Evolutionary conservation across 2,329 filamentous ascomycete species (phyloP).

Genomic region (Aspergillus sojae): DNA sequence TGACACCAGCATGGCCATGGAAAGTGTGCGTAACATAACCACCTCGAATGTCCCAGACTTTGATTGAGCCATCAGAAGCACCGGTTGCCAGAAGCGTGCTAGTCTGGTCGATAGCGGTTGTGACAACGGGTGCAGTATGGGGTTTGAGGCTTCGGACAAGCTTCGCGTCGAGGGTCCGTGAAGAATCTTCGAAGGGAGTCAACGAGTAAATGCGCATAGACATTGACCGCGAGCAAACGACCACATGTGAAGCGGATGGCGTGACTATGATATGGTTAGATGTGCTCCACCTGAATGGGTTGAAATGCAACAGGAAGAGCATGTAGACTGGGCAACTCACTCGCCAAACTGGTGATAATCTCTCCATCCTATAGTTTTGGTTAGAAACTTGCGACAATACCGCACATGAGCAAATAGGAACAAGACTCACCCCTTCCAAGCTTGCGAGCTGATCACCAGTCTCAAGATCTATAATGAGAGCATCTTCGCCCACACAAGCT

Average conservation of each 20-base stretch:
- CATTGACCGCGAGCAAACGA: slow-evolving; percentile 91
- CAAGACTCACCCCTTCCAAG: slow-evolving; percentile 75
- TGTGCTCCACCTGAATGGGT: background rate
- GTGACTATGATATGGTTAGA: slow-evolving; percentile 62
- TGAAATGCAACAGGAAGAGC: background rate
- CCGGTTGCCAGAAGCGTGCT: slow-evolving; percentile 90
- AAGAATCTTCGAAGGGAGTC: slow-evolving; percentile 57
- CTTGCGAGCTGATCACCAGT: slow-evolving; percentile 80
- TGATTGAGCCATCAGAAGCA: slow-evolving; percentile 88
- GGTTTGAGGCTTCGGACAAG: slow-evolving; percentile 83
- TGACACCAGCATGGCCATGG: slow-evolving; percentile 85
- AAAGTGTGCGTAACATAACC: slow-evolving; percentile 96
- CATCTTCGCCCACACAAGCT: slow-evolving; percentile 90
- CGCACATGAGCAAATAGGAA: slow-evolving; percentile 17
- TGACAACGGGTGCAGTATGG: slow-evolving; percentile 85
- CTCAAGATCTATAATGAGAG: slow-evolving; percentile 78
- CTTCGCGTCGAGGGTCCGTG: slow-evolving; percentile 63
- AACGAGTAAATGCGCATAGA: slow-evolving; percentile 91
- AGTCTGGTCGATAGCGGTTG: slow-evolving; percentile 80
- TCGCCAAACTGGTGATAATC: slow-evolving; percentile 48
- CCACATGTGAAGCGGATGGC: slow-evolving; percentile 81
- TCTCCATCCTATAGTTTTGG: slow-evolving; percentile 63
- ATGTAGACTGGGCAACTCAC: slow-evolving; percentile 30
- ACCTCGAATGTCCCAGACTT: slow-evolving; percentile 91
- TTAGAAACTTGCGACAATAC: slow-evolving; percentile 19